These are phyloP conservation scores for Diaporthe sp. DNA, from an alignment of 2,329 filamentous ascomycete species.

Conservation along the genomic window DNA sequence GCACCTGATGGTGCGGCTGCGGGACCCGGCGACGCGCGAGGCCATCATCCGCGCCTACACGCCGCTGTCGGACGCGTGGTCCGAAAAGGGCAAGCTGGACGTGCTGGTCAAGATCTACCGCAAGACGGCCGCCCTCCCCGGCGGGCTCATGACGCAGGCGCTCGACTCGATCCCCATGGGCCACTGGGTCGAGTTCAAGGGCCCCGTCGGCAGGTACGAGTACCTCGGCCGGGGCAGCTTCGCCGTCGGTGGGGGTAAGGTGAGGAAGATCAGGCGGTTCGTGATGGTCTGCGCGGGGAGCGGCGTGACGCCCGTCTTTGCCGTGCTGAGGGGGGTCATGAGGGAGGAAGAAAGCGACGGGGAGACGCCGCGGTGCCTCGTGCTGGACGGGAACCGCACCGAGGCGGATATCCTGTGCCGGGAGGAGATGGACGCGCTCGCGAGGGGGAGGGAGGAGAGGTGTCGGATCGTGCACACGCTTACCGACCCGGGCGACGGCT, in stretches of 20 bases:
- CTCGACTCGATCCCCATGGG: slow-evolving; percentile 81
- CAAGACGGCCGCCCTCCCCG: slow-evolving; percentile 65
- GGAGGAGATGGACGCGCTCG: slow-evolving; percentile 77
- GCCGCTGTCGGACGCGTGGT: slow-evolving; percentile 76
- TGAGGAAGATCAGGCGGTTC: slow-evolving; percentile 74
- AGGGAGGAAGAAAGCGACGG: slow-evolving; percentile 59
- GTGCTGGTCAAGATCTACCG: slow-evolving; percentile 89
- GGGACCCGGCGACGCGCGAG: slow-evolving; percentile 78
- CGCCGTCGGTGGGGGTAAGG: slow-evolving; percentile 67
- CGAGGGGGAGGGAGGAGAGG: slow-evolving; percentile 64
- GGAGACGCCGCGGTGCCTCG: slow-evolving; percentile 75
- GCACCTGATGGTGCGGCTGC: slow-evolving; percentile 87
- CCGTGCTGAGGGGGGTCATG: slow-evolving; percentile 83
- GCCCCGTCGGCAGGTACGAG: slow-evolving; percentile 87
- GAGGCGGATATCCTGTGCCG: slow-evolving; percentile 88
- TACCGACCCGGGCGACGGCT: slow-evolving; percentile 72
- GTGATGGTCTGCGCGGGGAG: slow-evolving; percentile 90
- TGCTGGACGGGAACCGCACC: slow-evolving; percentile 83
- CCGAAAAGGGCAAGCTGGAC: slow-evolving; percentile 74
- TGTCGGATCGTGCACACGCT: slow-evolving; percentile 80
- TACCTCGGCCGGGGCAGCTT: slow-evolving; percentile 80
- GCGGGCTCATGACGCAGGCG: slow-evolving; percentile 86
- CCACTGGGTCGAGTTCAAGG: slow-evolving; percentile 86
- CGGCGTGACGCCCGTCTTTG: slow-evolving; percentile 94
- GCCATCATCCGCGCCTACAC: slow-evolving; percentile 90